Conservation (phyloP, 257 asterid genomes). For the Solanum bulbocastanum region DNA sequence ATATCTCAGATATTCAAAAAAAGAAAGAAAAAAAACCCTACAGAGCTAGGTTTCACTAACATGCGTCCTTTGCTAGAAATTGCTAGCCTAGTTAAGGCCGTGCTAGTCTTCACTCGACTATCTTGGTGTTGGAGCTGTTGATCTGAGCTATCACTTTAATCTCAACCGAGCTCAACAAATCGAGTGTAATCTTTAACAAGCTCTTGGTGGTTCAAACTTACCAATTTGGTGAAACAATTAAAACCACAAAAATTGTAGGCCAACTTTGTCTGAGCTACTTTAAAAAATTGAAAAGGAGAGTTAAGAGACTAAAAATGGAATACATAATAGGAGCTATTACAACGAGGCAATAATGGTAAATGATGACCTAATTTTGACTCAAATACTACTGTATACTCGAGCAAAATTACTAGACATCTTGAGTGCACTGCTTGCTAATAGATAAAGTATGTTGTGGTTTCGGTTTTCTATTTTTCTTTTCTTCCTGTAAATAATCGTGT, state of each 20-base stretch:
- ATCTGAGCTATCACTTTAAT: neutral
- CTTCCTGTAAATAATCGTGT: neutral
- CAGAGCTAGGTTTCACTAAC: neutral
- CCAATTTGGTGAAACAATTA: neutral
- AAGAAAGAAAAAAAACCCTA: neutral
- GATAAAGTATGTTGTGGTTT: neutral
- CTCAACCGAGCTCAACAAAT: neutral
- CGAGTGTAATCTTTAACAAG: neutral
- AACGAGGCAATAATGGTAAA: neutral
- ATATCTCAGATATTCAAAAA: neutral
- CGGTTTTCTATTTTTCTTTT: neutral
- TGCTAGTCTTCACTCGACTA: neutral
- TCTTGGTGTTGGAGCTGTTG: neutral
- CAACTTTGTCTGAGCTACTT: neutral
- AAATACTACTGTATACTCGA: neutral
- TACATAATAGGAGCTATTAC: neutral
- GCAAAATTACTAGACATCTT: neutral
- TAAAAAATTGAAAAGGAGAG: neutral
- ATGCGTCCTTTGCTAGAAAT: neutral
- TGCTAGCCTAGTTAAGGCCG: neutral
- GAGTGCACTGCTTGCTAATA: neutral
- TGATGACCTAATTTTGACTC: neutral
- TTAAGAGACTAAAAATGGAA: neutral
- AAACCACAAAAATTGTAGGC: neutral
- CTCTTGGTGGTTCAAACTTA: neutral